Conservation (phyloP, 2,329 filamentous ascomycete genomes). For the Tolypocladium endophyticum region DNA sequence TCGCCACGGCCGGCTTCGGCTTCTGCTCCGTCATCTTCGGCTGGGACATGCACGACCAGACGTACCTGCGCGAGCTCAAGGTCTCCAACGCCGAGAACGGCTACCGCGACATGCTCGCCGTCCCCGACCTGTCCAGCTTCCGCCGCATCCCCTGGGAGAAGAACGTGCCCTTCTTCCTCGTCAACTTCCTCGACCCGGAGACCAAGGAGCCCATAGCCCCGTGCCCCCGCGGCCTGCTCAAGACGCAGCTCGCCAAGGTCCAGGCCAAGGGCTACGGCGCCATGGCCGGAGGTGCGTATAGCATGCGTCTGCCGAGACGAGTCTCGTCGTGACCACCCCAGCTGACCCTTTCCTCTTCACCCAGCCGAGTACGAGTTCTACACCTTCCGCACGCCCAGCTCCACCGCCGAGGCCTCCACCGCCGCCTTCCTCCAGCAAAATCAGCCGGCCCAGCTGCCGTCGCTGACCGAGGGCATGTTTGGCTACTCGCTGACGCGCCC, state of each 20-base stretch:
- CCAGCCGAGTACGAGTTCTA: constrained; percentile 92
- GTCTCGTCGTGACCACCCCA: no score
- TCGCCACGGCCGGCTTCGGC: constrained; percentile 73
- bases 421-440: constrained; percentile 66
- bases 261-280: constrained; percentile 61
- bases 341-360: neutral
- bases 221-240: constrained; percentile 69
- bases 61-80: constrained; percentile 73
- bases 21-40: constrained; percentile 93
- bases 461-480: constrained; percentile 89
- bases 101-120: constrained; percentile 74
- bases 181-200: constrained; percentile 77
- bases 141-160: constrained; percentile 86
- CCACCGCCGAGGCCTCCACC: constrained; percentile 46
- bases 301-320: constrained; percentile 14
- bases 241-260: constrained; percentile 56
- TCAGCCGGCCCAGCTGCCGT: constrained; percentile 60
- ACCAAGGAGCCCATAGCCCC: constrained; percentile 60
- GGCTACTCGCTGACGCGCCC: constrained; percentile 84
- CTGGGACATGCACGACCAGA: constrained; percentile 95
- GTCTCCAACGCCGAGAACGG: constrained; percentile 89
- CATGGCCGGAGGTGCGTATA: constrained; percentile 71
- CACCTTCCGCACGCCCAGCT: constrained; percentile 64
- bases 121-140: constrained; percentile 69
- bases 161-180: constrained; percentile 73